A percentile compares a stretch with the other conserved stretches of the same genome.
phyloP scores from a whole-genome alignment of 768 basidiomycete species.

The Lyophyllum semitale region DNA sequence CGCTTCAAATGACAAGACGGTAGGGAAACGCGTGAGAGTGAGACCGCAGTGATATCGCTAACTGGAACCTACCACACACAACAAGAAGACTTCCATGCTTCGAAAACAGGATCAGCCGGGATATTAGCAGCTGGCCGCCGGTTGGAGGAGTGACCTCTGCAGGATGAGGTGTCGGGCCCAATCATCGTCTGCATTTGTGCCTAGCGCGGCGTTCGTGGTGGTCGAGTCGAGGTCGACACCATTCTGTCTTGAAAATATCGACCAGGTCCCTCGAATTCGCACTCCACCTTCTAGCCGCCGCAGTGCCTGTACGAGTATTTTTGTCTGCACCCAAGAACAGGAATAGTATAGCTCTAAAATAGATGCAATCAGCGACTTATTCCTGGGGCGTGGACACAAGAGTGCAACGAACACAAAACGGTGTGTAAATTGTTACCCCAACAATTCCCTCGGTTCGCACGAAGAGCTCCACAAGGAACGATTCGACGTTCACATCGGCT shows the following conservation, averaged over 20 bases:
- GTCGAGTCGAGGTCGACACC: background rate
- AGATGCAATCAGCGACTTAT: background rate
- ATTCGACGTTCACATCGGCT: background rate
- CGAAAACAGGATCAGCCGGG: background rate
- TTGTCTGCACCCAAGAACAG: background rate
- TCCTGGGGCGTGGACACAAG: background rate
- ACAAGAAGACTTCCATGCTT: background rate
- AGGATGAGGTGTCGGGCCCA: no score
- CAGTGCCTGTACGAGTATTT: background rate
- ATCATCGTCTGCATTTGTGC: no score
- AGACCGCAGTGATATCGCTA: background rate
- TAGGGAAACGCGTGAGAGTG: slow-evolving; percentile 8
- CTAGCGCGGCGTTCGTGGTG: no score
- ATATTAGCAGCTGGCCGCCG: no score
- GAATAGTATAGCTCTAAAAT: background rate
- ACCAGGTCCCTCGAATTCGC: background rate
- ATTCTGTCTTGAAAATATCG: background rate
- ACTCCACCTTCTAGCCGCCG: background rate
- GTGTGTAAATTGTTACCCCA: no score
- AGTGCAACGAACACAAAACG: background rate
- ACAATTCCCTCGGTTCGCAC: background rate
- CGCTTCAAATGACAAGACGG: background rate
- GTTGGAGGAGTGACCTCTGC: no score
- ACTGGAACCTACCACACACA: background rate
- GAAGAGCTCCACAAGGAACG: background rate